These are phyloP conservation scores for Seiridium cupressi DNA, from an alignment of 2,329 filamentous ascomycete species.

Conservation along the genomic window DNA sequence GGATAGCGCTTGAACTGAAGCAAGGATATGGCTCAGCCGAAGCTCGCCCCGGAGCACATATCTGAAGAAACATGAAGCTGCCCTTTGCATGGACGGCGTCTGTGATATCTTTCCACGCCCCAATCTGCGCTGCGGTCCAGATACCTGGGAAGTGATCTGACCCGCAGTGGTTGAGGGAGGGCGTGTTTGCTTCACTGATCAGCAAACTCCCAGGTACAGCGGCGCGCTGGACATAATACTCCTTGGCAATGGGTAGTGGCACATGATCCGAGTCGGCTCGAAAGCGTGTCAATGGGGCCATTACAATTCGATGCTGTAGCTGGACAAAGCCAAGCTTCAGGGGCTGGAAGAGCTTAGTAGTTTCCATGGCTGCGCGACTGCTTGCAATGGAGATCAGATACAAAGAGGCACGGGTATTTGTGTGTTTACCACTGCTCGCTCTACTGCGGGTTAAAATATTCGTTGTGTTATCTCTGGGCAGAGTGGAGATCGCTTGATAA, in stretches of 20 bases:
- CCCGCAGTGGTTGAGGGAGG: constrained; percentile 44
- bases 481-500: not conserved
- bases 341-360: constrained; percentile 36
- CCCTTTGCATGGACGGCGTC: constrained; percentile 58
- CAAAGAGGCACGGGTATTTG: too few species aligned
- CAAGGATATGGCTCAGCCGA: constrained; percentile 32
- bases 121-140: constrained; percentile 47
- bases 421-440: too few species aligned
- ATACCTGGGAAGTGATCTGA: constrained; percentile 50
- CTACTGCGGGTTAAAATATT: too few species aligned
- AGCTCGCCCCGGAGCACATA: constrained; percentile 60
- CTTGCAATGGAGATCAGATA: too few species aligned
- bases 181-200: constrained; percentile 53
- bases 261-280: constrained; percentile 40
- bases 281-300: constrained; percentile 51
- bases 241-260: constrained; percentile 27
- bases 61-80: constrained; percentile 57
- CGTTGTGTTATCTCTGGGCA: not conserved
- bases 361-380: not conserved
- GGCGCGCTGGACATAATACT: constrained; percentile 43
- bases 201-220: constrained; percentile 42
- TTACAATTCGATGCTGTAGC: constrained; percentile 48
- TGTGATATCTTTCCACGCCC: constrained; percentile 54
- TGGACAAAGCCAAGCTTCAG: constrained; percentile 41
- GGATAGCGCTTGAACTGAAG: constrained; percentile 10